Evolutionary conservation across 2,329 filamentous ascomycete genomes (phyloP), one percentile per base, ranked within the genome.

Genomic region (Elsinoe ampelina): DNA sequence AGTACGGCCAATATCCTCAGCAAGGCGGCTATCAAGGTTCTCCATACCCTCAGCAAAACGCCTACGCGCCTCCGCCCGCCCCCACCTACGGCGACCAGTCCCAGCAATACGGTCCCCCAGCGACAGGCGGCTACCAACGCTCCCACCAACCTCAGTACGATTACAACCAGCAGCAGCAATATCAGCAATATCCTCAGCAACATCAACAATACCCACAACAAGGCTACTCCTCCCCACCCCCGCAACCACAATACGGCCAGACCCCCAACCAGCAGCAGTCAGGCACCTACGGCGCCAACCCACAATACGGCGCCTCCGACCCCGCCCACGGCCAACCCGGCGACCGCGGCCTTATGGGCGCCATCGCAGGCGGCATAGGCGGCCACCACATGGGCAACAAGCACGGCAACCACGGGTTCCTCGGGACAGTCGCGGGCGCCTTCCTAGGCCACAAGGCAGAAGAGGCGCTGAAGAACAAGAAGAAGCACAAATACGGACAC

Each of bases 391-490:
- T 79, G 5, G 81, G 81, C 15, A 72, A 75, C 63, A 80, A 81
- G 66, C 73, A 79, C 61, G 76, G 78, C 15, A 45, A 45, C n/a
- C 79, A 81, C 61, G 79, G 79, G 2, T 68, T 84, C 30, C 66
- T 84, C 8, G 80, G 80, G 10, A 77, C 80, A 0, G 65, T 84
- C 26, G 77, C 78, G 3, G 81, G 81, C 57, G 80, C 80, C 0
- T 72, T 84, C 45, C 57, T 78, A 2, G 81, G 81, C 1, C 75
- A 72, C 64, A 78, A 81, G 59, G 63, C 79, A 0, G 78, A 81
- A 62, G 75, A 82, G 61, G 76, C 78, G 62, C 61, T 71, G 61
- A 81, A 81, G 70, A 67, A 72, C 36, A 64, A 72, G 61, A 72
- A 73, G 32, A 63, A 65, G 55, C 61, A 68, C 34, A 56, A 64